These are phyloP conservation scores for Alternaria metachromatica DNA, from an alignment of 2,329 filamentous ascomycete genomes.

Conservation along the genomic window DNA sequence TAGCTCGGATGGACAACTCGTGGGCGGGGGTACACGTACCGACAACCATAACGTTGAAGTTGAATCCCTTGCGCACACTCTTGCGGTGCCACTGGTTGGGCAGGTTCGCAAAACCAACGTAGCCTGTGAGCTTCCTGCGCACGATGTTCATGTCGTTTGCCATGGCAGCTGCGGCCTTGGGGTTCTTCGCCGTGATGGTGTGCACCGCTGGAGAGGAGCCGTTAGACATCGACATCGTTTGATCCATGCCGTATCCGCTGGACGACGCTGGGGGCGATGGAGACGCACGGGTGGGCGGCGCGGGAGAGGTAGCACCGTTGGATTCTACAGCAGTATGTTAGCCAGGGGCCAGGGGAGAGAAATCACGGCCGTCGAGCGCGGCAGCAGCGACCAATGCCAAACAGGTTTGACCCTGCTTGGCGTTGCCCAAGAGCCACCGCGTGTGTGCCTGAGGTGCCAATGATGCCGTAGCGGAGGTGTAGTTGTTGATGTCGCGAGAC, in stretches of 20 bases:
- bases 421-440: slow-evolving; percentile 6
- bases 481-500: slow-evolving; percentile 16
- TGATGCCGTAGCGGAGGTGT: slow-evolving; percentile 12
- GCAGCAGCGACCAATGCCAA: slow-evolving; percentile 22
- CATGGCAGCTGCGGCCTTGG: slow-evolving; percentile 61
- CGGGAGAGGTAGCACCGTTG: slow-evolving; percentile 52
- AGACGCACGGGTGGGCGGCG: slow-evolving; percentile 55
- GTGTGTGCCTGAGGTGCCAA: slow-evolving; percentile 16
- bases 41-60: slow-evolving; percentile 99
- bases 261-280: slow-evolving; percentile 54
- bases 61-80: slow-evolving; percentile 99
- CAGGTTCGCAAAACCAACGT: slow-evolving; percentile 97
- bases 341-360: slow-evolving; percentile 26
- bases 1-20: slow-evolving; percentile 14
- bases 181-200: slow-evolving; percentile 70
- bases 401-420: slow-evolving; percentile 19
- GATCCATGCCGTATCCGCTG: slow-evolving; percentile 64
- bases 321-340: slow-evolving; percentile 49
- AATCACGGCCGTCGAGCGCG: slow-evolving; percentile 5
- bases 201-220: slow-evolving; percentile 57
- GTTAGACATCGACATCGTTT: slow-evolving; percentile 63
- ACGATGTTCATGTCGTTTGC: slow-evolving; percentile 83
- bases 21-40: slow-evolving; percentile 68
- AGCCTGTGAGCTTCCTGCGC: slow-evolving; percentile 95
- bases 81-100: slow-evolving; percentile 99